Percentiles rank a stretch among this genome's conserved stretches.
Evolutionary conservation across 2,329 filamentous ascomycete genomes (phyloP).

Genomic region (Lasiodiplodia theobromae): DNA sequence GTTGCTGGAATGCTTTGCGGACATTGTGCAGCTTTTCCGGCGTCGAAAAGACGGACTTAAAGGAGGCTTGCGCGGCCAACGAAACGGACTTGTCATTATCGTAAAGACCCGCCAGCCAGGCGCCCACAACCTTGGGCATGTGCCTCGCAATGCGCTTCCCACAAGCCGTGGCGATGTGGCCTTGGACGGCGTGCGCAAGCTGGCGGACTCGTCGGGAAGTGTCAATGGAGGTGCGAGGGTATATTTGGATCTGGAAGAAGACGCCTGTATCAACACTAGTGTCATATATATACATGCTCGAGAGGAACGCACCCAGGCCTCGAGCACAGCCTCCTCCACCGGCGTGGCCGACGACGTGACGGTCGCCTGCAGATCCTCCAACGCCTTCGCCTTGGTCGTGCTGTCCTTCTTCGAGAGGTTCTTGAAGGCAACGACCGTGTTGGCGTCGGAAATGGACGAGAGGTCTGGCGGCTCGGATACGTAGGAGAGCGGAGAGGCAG

Average conservation of each 20-base stretch:
- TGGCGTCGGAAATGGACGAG: slow-evolving; percentile 76
- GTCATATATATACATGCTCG: slow-evolving; percentile 42
- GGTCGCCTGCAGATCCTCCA: slow-evolving; percentile 81
- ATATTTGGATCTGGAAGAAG: slow-evolving; percentile 74
- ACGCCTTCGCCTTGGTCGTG: slow-evolving; percentile 86
- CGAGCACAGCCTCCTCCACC: slow-evolving; percentile 81
- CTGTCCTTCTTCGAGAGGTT: slow-evolving; percentile 92
- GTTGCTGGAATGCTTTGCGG: slow-evolving; percentile 80
- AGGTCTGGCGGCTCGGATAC: slow-evolving; percentile 86
- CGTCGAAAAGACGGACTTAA: slow-evolving; percentile 77
- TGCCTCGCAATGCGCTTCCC: slow-evolving; percentile 85
- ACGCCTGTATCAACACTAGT: slow-evolving; percentile 45
- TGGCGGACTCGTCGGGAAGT: slow-evolving; percentile 87
- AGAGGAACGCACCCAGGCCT: slow-evolving; percentile 77
- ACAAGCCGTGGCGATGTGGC: slow-evolving; percentile 62
- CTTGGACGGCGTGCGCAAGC: slow-evolving; percentile 79
- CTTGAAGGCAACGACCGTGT: slow-evolving; percentile 89
- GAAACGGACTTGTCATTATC: slow-evolving; percentile 82
- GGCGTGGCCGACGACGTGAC: slow-evolving; percentile 66
- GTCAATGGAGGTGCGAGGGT: slow-evolving; percentile 89
- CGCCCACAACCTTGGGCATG: slow-evolving; percentile 77
- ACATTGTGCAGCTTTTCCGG: slow-evolving; percentile 80
- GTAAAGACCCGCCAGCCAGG: slow-evolving; percentile 91
- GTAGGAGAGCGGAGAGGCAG: slow-evolving; percentile 77
- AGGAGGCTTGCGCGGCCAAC: slow-evolving; percentile 77